These are phyloP conservation scores for Chimonanthus salicifolius DNA, from an alignment of 164 flowering plant genomes.

Conservation along the genomic window DNA sequence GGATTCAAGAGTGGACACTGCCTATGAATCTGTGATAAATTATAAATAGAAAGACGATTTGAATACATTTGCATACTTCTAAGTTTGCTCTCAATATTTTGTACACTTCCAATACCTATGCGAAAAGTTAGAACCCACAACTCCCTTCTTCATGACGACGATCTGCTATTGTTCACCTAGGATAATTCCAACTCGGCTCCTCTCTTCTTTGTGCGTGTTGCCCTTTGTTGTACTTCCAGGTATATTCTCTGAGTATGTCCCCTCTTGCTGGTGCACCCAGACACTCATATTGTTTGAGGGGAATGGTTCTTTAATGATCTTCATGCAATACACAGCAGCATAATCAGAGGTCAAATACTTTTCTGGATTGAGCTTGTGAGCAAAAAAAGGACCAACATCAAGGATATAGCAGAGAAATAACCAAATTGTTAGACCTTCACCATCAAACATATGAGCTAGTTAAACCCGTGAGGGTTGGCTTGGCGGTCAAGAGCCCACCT, in stretches of 20 bases:
- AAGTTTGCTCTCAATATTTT: constrained; percentile 16
- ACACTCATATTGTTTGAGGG: constrained; percentile 56
- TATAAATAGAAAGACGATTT: background rate
- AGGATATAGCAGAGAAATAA: too few relatives aligned
- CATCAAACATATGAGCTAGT: too few relatives aligned
- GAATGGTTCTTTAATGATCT: constrained; percentile 43
- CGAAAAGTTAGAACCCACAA: constrained; percentile 25
- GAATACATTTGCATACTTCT: constrained; percentile 2
- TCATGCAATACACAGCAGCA: background rate
- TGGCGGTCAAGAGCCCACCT: background rate
- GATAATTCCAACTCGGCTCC: constrained; percentile 13
- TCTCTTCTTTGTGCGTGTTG: constrained; percentile 31
- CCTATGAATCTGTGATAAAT: constrained; percentile 13
- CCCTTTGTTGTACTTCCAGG: constrained; percentile 46
- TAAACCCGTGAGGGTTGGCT: background rate
- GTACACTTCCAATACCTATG: constrained; percentile 26
- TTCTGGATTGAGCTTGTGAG: background rate
- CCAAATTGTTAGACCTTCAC: too few relatives aligned
- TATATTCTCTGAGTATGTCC: constrained; percentile 47
- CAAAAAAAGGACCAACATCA: background rate
- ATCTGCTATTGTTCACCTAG: constrained; percentile 5
- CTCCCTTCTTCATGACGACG: constrained; percentile 2
- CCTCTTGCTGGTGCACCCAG: constrained; percentile 62
- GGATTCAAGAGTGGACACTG: constrained; percentile 25
- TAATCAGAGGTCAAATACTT: constrained; percentile 2